Evolutionary conservation across 176 grass and related monocot genomes (phyloP).

Genomic region (Triticum dicoccoides): DNA sequence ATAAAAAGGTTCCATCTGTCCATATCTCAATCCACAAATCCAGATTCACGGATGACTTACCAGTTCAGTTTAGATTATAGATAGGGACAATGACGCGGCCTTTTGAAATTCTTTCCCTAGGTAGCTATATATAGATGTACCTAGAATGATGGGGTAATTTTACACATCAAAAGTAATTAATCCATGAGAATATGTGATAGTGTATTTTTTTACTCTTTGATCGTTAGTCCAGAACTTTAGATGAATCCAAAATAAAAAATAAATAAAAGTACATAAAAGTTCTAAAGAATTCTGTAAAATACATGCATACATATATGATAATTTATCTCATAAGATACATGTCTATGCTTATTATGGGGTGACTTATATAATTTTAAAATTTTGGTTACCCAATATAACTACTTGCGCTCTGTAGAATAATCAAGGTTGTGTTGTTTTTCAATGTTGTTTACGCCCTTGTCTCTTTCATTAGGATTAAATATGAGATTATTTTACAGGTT

Average conservation of each 20-base stretch:
- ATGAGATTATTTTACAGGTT: neutral
- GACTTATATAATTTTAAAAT: neutral
- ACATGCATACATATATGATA: neutral
- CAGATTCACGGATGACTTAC: constrained; percentile 15
- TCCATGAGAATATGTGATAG: neutral
- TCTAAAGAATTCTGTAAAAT: neutral
- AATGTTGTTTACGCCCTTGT: neutral
- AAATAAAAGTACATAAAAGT: neutral
- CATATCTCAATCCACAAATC: constrained; percentile 8
- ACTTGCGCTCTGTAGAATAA: neutral
- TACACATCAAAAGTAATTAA: neutral
- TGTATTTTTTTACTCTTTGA: neutral
- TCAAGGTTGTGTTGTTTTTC: neutral
- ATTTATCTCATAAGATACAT: neutral
- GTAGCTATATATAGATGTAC: neutral
- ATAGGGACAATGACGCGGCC: constrained; percentile 25
- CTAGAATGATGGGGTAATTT: neutral
- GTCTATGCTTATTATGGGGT: neutral
- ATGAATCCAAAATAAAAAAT: neutral
- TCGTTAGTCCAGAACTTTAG: neutral
- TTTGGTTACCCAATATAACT: neutral
- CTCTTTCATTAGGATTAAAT: neutral
- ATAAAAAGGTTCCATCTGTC: neutral
- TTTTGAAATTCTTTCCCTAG: constrained; percentile 29
- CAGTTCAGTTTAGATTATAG: constrained; percentile 9